Conservation (phyloP, 345 rosid species). For the Ceriops zippeliana region DNA sequence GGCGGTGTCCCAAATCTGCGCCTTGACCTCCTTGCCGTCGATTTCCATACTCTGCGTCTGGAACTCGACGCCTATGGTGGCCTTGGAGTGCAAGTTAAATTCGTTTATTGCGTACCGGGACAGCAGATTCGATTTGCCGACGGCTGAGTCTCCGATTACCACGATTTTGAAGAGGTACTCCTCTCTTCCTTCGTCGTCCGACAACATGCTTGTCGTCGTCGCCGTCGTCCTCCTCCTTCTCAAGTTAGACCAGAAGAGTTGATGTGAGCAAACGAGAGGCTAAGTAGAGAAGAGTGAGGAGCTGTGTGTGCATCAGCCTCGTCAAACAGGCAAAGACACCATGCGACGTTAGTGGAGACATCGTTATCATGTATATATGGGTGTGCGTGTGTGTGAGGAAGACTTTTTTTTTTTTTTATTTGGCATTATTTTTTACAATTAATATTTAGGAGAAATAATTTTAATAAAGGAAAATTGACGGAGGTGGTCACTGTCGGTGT, state of each 20-base stretch:
- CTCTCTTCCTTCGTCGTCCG: conserved; percentile 53
- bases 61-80: too few relatives aligned
- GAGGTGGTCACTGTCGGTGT: too few relatives aligned
- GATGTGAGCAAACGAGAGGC: background rate
- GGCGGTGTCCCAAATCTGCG: too few relatives aligned
- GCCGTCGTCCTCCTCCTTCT: background rate
- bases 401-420: background rate
- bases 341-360: conserved; percentile 37
- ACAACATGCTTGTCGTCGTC: conserved; percentile 12
- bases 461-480: too few relatives aligned
- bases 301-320: background rate
- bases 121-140: too few relatives aligned
- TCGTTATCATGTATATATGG: background rate
- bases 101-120: too few relatives aligned
- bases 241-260: conserved; percentile 8
- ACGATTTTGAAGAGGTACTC: conserved; percentile 66
- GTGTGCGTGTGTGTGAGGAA: too few relatives aligned
- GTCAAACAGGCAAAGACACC: conserved; percentile 44
- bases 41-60: too few relatives aligned
- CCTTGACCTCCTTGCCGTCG: too few relatives aligned
- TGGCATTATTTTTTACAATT: too few relatives aligned
- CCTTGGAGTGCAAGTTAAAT: too few relatives aligned
- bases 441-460: too few relatives aligned
- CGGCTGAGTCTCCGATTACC: conserved; percentile 20
- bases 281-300: background rate